phyloP scores from a whole-genome alignment of 352 stramenopile species.

The Phytophthora litchii region DNA sequence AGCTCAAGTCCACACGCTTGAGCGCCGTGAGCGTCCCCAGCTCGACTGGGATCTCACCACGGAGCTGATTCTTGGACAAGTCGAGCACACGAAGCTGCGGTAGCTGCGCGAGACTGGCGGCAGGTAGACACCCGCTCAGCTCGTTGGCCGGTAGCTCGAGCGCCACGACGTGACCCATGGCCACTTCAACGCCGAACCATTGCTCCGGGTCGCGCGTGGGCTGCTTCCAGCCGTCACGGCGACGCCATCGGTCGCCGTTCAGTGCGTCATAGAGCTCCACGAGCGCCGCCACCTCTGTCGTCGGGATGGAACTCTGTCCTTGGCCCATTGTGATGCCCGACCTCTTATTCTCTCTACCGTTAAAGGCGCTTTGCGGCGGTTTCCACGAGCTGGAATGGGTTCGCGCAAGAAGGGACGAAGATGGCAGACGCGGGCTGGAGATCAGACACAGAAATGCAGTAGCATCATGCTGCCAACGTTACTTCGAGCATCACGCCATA shows the following conservation, averaged over 20 bases:
- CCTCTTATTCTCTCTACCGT: constrained; percentile 24
- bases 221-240: constrained; percentile 80
- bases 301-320: constrained; percentile 79
- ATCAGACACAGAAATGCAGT: constrained; percentile 3
- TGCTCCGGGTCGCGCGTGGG: constrained; percentile 71
- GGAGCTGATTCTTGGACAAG: constrained; percentile 83
- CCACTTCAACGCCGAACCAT: constrained; percentile 81
- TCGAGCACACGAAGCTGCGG: constrained; percentile 74
- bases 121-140: constrained; percentile 43
- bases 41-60: constrained; percentile 61
- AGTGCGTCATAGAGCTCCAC: constrained; percentile 78
- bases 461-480: constrained; percentile 9
- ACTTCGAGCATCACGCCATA: constrained; percentile 15
- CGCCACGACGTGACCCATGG: constrained; percentile 73
- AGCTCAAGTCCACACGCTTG: constrained; percentile 76
- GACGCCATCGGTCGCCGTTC: constrained; percentile 70
- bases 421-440: constrained; percentile 11
- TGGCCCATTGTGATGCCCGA: constrained; percentile 60
- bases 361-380: constrained; percentile 11
- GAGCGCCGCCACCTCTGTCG: constrained; percentile 67
- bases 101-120: constrained; percentile 53
- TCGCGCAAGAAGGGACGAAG: background rate
- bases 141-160: constrained; percentile 78
- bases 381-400: constrained; percentile 9
- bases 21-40: constrained; percentile 62